Evolutionary conservation across 495 filamentous ascomycete genomes (phyloP), one percentile per base, ranked within the genome.

Genomic region (Daldinia childiae): DNA sequence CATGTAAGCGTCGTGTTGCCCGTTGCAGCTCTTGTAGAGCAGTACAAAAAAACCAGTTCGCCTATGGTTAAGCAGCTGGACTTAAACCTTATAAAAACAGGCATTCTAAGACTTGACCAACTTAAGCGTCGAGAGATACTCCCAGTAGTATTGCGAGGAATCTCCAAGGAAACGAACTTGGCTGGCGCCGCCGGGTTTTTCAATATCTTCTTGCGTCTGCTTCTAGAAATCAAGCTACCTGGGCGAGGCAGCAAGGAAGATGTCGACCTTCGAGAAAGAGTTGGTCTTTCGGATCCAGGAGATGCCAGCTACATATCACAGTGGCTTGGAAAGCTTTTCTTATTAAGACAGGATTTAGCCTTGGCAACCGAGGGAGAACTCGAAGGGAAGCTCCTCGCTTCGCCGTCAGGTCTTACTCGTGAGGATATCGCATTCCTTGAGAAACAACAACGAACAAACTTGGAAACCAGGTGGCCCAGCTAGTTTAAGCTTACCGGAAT

Each of bases 21-120:
- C 11, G 94, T 99, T 27, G 85, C 87, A 8, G 88, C 89, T 17
- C 85, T 99, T 26, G 78, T 98, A 64, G 91, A 91, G 70, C 95
- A 98, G 76, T 98, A 95, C 85, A 98, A 97, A 75, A 90, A 90
- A 24, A 88, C 82, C 11, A 76, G 83, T 6, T 84, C 84, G n/a
- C 84, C 91, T 2, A 85, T 97, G 6, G 86, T 99, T 57, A 88
- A 91, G 64, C 92, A 97, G 75, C 93, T 97, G 78, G 95, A 98
- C 82, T 78, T 98, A 58, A 82, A 91, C 32, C 97, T 96, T 79
- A 89, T 97, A 32, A 93, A 96, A 73, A 92, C 95, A 77, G 94
- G 95, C 36, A 83, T 98, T 48, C 85, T 88, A 45, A 88, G 94
- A 27, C 81, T 99, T 11, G 78, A 79, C 72, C 82, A 67, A 57